These are phyloP conservation scores for Malassezia equina DNA, from an alignment of 1,284 basidiomycete species.

Conservation along the genomic window DNA sequence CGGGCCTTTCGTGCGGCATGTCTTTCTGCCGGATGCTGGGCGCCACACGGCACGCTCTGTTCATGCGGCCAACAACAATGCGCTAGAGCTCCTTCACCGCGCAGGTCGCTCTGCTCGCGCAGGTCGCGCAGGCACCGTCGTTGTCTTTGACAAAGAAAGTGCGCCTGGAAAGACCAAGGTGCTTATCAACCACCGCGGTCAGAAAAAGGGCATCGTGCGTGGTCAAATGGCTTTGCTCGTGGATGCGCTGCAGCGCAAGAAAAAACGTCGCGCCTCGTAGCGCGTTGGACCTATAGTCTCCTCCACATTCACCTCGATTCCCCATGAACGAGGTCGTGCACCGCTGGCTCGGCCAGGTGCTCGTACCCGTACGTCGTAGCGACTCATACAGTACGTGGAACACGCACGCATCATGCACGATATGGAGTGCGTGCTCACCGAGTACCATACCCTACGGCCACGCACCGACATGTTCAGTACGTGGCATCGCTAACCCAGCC, in stretches of 20 bases:
- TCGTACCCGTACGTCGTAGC: constrained; percentile 20
- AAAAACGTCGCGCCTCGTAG: background rate
- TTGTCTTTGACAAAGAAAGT: constrained; percentile 47
- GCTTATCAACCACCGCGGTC: constrained; percentile 15
- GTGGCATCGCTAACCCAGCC: constrained; percentile 52
- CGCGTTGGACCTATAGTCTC: background rate
- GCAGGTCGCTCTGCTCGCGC: constrained; percentile 62
- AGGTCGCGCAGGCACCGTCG: constrained; percentile 58
- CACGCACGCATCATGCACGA: constrained; percentile 58
- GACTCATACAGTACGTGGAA: constrained; percentile 54
- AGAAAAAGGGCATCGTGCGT: constrained; percentile 14
- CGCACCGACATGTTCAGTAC: constrained; percentile 78
- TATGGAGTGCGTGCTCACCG: constrained; percentile 58
- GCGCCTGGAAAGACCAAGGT: constrained; percentile 17
- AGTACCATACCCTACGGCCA: constrained; percentile 62
- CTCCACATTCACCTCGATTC: background rate
- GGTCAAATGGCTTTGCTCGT: constrained; percentile 19
- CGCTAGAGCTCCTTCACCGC: constrained; percentile 65
- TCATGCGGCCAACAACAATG: constrained; percentile 71
- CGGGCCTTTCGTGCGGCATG: constrained; percentile 51
- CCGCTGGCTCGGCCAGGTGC: constrained; percentile 37
- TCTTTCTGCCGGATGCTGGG: constrained; percentile 22
- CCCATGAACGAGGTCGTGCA: constrained; percentile 39
- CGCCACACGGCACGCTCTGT: constrained; percentile 52
- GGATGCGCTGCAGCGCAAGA: background rate